A percentile compares a stretch with the other conserved stretches of the same genome.
phyloP scores from a whole-genome alignment of 2,329 filamentous ascomycete species.

The Sarocladiaceae sp. region DNA sequence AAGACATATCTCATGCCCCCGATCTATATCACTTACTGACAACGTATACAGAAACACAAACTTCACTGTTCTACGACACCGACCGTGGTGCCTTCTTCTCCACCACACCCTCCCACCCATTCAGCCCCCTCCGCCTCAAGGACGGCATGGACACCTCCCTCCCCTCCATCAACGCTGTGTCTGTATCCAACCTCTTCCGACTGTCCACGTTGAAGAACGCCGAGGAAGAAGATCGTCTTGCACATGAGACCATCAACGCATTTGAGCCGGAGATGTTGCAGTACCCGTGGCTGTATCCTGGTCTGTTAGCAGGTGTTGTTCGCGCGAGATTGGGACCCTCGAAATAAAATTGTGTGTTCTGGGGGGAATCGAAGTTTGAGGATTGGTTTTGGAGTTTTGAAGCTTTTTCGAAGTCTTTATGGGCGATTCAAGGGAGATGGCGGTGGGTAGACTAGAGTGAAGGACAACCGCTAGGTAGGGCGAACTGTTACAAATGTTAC shows the following conservation, averaged over 20 bases:
- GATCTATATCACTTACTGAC: not conserved
- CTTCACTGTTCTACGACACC: constrained; percentile 71
- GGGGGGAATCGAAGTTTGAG: not conserved
- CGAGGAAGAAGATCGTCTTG: constrained; percentile 57
- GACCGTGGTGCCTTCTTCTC: constrained; percentile 69
- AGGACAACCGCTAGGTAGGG: not conserved
- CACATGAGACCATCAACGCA: constrained; percentile 70
- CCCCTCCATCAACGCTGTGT: constrained; percentile 83
- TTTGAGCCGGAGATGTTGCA: constrained; percentile 92
- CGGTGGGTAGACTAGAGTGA: not conserved
- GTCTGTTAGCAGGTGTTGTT: constrained; percentile 73
- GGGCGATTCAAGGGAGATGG: not conserved
- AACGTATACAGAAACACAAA: constrained; percentile 60
- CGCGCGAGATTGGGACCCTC: constrained; percentile 66
- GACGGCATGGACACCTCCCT: constrained; percentile 92
- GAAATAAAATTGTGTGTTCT: not conserved
- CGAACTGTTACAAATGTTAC: too few species aligned
- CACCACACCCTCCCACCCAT: constrained; percentile 56
- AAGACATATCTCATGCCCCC: constrained; percentile 20
- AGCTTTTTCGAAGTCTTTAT: not conserved
- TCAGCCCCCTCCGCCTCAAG: constrained; percentile 82
- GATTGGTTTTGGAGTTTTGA: not conserved
- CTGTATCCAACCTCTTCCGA: constrained; percentile 82
- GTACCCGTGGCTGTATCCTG: constrained; percentile 87
- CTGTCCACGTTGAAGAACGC: constrained; percentile 68